Percentiles rank a stretch among this genome's conserved stretches.
Conservation (phyloP, 192 early-diverging fungal genomes). For the Allomyces macrogynus region DNA sequence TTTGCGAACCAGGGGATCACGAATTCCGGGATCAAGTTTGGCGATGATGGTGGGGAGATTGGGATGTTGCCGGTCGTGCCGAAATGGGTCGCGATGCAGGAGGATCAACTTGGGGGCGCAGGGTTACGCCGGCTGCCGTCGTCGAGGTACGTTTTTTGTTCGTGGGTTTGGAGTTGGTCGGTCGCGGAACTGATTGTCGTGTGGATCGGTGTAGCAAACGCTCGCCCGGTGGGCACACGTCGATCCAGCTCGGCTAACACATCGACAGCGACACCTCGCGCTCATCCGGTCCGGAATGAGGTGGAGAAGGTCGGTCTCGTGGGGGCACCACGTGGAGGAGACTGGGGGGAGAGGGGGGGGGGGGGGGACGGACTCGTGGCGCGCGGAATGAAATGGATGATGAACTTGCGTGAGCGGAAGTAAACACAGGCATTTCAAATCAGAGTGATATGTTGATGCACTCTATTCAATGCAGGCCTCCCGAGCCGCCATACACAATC, state of each 20-base stretch:
- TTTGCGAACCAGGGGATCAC: not conserved
- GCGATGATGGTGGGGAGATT: not conserved
- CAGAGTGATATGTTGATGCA: too few species aligned
- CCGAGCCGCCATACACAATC: too few species aligned
- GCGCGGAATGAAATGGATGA: too few species aligned
- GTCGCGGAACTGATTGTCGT: not conserved
- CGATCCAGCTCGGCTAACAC: not conserved
- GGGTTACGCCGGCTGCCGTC: not conserved
- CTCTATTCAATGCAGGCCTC: too few species aligned
- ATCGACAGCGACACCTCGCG: too few species aligned
- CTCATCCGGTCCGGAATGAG: too few species aligned
- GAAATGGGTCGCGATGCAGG: not conserved
- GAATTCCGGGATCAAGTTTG: not conserved
- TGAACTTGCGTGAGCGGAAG: too few species aligned
- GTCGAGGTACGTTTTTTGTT: not conserved
- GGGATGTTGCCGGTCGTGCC: not conserved
- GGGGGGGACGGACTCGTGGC: too few species aligned
- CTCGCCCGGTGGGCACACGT: not conserved
- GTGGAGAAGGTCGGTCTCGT: too few species aligned
- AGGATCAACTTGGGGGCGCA: not conserved
- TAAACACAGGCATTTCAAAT: too few species aligned
- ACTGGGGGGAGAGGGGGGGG: too few species aligned
- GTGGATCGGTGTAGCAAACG: not conserved
- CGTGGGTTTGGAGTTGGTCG: not conserved
- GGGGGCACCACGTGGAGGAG: too few species aligned